These are phyloP conservation scores for Auricularia cornea DNA, from an alignment of 768 basidiomycete genomes.

Conservation along the genomic window DNA sequence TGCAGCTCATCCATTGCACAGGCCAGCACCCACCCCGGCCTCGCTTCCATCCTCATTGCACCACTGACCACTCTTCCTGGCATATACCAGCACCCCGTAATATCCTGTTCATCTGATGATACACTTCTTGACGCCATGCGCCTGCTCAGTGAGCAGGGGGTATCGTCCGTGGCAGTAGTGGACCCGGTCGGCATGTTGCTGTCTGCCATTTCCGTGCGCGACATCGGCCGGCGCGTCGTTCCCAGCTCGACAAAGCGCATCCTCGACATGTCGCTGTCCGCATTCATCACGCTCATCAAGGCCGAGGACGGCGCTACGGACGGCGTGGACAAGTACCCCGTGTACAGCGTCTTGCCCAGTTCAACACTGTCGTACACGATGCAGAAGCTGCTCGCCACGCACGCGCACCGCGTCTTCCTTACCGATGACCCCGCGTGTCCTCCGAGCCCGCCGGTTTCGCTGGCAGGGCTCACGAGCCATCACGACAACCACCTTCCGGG, in stretches of 20 bases:
- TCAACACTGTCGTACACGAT: constrained; percentile 62
- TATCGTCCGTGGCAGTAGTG: constrained; percentile 72
- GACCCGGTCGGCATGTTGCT: constrained; percentile 50
- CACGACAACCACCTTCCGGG: constrained; percentile 27
- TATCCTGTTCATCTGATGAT: constrained; percentile 51
- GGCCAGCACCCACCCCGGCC: constrained; percentile 39
- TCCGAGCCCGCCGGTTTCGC: background rate
- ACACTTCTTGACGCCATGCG: constrained; percentile 75
- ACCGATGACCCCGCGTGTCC: constrained; percentile 44
- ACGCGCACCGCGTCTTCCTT: constrained; percentile 72
- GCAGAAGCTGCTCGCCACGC: constrained; percentile 75
- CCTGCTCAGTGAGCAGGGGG: constrained; percentile 78
- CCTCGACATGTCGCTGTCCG: constrained; percentile 54
- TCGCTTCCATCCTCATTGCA: constrained; percentile 49
- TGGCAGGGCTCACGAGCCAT: constrained; percentile 26
- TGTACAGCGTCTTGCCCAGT: constrained; percentile 64
- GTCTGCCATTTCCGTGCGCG: constrained; percentile 76
- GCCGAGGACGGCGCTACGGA: constrained; percentile 70
- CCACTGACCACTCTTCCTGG: constrained; percentile 34
- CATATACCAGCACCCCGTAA: constrained; percentile 33
- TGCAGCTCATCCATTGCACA: background rate
- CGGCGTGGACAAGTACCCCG: constrained; percentile 72
- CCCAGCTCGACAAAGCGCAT: constrained; percentile 77
- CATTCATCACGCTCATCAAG: constrained; percentile 68
- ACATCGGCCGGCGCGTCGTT: constrained; percentile 72